These are phyloP conservation scores for Larix sibirica DNA, from an alignment of 83 land plant species.

Conservation along the genomic window DNA sequence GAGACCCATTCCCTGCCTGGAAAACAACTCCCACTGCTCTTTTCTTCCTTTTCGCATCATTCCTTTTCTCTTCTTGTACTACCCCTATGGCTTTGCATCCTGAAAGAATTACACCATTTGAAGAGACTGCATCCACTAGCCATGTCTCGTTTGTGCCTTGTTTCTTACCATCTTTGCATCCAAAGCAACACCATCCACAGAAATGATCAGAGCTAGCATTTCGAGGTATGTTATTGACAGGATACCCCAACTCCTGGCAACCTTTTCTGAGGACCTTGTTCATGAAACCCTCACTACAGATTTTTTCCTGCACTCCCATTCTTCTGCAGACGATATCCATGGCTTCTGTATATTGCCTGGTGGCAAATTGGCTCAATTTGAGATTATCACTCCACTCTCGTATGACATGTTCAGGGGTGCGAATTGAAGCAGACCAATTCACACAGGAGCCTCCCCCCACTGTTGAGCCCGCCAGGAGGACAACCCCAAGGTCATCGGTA, in stretches of 20 bases:
- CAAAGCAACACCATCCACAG: constrained; percentile 83
- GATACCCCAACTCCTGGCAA: too few relatives aligned
- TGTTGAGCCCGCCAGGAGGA: too few relatives aligned
- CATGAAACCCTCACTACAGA: too few relatives aligned
- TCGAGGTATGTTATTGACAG: constrained; percentile 54
- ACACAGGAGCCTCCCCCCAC: too few relatives aligned
- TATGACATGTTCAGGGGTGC: constrained; percentile 63
- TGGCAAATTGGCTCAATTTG: constrained; percentile 36
- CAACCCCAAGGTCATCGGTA: constrained; percentile 49
- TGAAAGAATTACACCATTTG: constrained; percentile 55
- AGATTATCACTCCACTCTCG: constrained; percentile 55
- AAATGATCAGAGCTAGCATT: constrained; percentile 59
- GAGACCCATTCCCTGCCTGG: not conserved
- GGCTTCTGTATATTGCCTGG: too few relatives aligned
- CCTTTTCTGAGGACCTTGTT: too few relatives aligned
- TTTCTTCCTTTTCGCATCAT: constrained; percentile 6
- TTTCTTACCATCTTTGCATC: too few relatives aligned
- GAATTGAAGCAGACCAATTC: constrained; percentile 63
- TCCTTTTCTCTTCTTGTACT: not conserved
- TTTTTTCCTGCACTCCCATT: too few relatives aligned
- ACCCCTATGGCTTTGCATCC: constrained; percentile 44
- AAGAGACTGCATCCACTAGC: constrained; percentile 70
- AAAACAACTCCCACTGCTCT: constrained; percentile 42
- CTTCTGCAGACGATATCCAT: too few relatives aligned
- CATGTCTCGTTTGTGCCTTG: constrained; percentile 73